phyloP scores from a whole-genome alignment of 2,329 filamentous ascomycete species.

The Rutstroemia sp. region DNA sequence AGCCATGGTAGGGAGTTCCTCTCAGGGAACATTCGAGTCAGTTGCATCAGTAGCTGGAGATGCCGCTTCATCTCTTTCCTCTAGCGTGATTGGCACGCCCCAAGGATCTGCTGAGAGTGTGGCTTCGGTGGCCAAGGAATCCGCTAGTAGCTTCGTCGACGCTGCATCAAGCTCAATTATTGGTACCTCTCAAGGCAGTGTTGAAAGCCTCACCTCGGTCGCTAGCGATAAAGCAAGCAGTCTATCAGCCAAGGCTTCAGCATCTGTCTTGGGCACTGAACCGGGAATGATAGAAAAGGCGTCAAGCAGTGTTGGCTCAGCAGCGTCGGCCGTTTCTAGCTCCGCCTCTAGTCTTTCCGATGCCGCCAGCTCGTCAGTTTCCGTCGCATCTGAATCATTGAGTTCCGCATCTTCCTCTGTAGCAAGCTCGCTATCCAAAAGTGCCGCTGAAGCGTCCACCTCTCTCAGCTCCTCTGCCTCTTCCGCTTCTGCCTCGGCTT shows the following conservation, averaged over 20 bases:
- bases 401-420: constrained; percentile 27
- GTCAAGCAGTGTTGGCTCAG: constrained; percentile 22
- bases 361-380: constrained; percentile 20
- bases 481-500: constrained; percentile 24
- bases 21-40: constrained; percentile 24
- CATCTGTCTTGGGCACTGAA: constrained; percentile 20
- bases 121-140: constrained; percentile 27
- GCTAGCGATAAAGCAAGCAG: constrained; percentile 19
- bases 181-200: constrained; percentile 21
- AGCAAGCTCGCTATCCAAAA: constrained; percentile 29
- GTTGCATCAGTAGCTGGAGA: constrained; percentile 19
- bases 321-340: constrained; percentile 21
- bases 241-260: constrained; percentile 20
- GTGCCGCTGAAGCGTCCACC: constrained; percentile 23
- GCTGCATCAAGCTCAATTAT: constrained; percentile 25
- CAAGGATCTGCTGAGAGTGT: constrained; percentile 30
- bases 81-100: constrained; percentile 18
- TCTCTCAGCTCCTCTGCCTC: constrained; percentile 22
- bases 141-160: constrained; percentile 22
- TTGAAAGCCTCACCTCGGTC: constrained; percentile 22
- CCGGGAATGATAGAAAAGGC: constrained; percentile 25
- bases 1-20: constrained; percentile 16
- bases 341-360: constrained; percentile 20
- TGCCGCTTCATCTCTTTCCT: constrained; percentile 20
- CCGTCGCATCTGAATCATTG: constrained; percentile 19